phyloP scores from a whole-genome alignment of 2,329 filamentous ascomycete species.

The Scortechinia acanthostroma region DNA sequence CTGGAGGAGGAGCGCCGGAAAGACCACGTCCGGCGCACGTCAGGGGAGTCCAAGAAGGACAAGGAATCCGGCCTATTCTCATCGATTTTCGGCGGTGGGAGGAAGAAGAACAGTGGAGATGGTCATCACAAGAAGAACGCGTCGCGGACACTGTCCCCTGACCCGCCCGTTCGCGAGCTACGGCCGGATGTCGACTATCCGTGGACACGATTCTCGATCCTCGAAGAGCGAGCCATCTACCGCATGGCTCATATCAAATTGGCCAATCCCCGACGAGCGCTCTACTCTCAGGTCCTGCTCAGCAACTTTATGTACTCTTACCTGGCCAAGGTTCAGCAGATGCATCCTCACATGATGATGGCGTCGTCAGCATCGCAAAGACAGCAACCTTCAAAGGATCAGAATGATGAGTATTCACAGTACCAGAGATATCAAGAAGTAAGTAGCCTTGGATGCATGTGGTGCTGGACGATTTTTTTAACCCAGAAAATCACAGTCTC shows the following conservation, averaged over 20 bases:
- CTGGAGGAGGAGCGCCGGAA: constrained; percentile 61
- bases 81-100: constrained; percentile 63
- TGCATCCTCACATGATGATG: constrained; percentile 67
- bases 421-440: constrained; percentile 5
- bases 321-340: constrained; percentile 71
- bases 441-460: background rate
- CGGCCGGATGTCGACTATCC: constrained; percentile 68
- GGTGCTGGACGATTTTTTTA: background rate
- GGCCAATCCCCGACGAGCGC: constrained; percentile 63
- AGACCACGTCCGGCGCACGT: constrained; percentile 46
- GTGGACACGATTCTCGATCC: constrained; percentile 68
- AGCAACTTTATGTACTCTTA: constrained; percentile 81
- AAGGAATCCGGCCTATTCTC: constrained; percentile 61
- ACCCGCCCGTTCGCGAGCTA: constrained; percentile 51
- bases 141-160: constrained; percentile 55
- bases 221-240: constrained; percentile 71
- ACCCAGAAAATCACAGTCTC: background rate
- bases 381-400: constrained; percentile 24
- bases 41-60: constrained; percentile 52
- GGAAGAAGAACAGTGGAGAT: constrained; percentile 53
- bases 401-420: constrained; percentile 22
- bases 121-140: constrained; percentile 51
- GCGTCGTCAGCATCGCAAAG: constrained; percentile 47
- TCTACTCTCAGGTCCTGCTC: constrained; percentile 68
- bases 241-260: constrained; percentile 74